These are phyloP conservation scores for Collybia mongolica DNA, from an alignment of 768 basidiomycete species.

Conservation along the genomic window DNA sequence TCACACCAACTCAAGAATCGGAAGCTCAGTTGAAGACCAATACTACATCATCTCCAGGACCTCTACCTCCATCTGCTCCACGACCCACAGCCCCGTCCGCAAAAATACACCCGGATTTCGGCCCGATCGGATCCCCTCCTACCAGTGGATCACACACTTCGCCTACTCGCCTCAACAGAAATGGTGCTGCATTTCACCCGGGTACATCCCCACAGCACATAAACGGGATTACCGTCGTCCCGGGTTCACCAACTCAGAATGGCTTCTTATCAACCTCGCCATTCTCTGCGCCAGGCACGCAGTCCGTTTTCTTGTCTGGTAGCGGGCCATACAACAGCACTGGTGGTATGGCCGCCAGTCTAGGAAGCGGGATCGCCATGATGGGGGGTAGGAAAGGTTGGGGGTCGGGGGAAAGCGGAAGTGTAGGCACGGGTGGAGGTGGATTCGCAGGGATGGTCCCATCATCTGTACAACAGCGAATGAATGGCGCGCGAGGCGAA, in stretches of 20 bases:
- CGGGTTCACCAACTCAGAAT: constrained; percentile 28
- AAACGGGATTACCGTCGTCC: constrained; percentile 30
- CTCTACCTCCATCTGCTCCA: constrained; percentile 57
- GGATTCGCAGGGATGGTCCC: constrained; percentile 3
- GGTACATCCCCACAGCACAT: constrained; percentile 51
- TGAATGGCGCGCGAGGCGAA: constrained; percentile 18
- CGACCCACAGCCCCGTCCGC: constrained; percentile 42
- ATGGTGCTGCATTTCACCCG: constrained; percentile 42
- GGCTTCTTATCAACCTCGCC: constrained; percentile 60
- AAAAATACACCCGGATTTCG: constrained; percentile 51
- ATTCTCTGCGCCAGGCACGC: constrained; percentile 72
- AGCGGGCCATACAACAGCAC: constrained; percentile 27
- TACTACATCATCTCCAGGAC: constrained; percentile 32
- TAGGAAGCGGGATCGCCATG: constrained; percentile 53
- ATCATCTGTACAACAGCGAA: constrained; percentile 9
- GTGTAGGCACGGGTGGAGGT: constrained; percentile 7
- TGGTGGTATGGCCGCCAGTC: constrained; percentile 65
- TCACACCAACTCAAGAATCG: constrained; percentile 3
- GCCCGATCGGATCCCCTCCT: constrained; percentile 84
- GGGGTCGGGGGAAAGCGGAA: constrained; percentile 24
- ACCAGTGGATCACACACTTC: constrained; percentile 35
- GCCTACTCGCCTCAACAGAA: background rate
- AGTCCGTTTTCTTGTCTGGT: constrained; percentile 48
- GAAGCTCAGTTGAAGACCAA: constrained; percentile 22
- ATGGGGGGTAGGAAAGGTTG: constrained; percentile 42